Evolutionary conservation across 1,284 basidiomycete species (phyloP), one percentile per base, ranked within the genome.

Genomic region (Fistulina hepatica): DNA sequence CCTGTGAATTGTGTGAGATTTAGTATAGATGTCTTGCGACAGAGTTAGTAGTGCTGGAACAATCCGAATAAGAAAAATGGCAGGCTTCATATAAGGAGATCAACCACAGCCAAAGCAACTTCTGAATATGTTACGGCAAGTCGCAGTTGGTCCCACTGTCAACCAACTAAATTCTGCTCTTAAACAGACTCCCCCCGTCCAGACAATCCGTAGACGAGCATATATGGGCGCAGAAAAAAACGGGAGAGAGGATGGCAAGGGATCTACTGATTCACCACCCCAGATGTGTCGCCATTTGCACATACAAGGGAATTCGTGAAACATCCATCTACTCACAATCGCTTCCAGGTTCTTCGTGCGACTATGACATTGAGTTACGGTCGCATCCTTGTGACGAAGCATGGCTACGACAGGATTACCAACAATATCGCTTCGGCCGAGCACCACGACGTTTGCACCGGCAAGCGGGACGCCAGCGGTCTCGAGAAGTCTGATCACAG

Each of bases 351-450:
- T 76, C 57, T 76, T 73, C 34, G 93, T 95, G 37, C 76, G 73
- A 50, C 89, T 92, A 63, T 99, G 95, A 57, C 93, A 95, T 60
- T 97, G 94, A 20, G 93, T 98, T 48, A 98, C 92, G 23, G 95
- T 99, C 21, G 93, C 93, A 57, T 98, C 86, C 45, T 76, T 76
- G 58, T 81, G 83, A 51, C 91, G 74, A 39, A 99, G 71, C 67
- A 99, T 80, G 21, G 88, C 82, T 22, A 82, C 79, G 40, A 97
- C 92, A 23, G 95, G 95, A 52, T 81, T 95, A 41, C 95, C 95
- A 44, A 98, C 95, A 52, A 98, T 98, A 59, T 99, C 95, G 55
- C 88, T 93, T 48, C 95, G 82, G 42, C 95, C 95, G 39, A 99
- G 79, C 16, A 99, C 91, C 41, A 97, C 92, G 12, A 88, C 83